These are phyloP conservation scores for Pyricularia pennisetigena DNA, from an alignment of 2,329 filamentous ascomycete species.

Conservation along the genomic window DNA sequence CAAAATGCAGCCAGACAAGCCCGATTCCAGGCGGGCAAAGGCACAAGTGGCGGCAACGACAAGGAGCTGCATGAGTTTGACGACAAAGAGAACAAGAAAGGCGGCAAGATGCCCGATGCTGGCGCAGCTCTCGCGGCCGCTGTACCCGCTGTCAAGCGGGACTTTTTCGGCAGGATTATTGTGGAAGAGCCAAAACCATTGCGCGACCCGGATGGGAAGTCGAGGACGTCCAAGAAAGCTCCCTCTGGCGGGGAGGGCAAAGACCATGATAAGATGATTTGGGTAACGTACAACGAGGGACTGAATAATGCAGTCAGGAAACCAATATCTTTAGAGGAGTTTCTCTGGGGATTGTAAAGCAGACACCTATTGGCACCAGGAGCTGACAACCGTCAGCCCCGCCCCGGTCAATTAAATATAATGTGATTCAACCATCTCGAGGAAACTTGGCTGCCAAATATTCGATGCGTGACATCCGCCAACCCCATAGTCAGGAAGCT, in stretches of 20 bases:
- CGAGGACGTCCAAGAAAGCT: conserved; percentile 12
- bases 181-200: conserved; percentile 21
- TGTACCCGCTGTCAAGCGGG: conserved; percentile 48
- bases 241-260: conserved; percentile 13
- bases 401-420: neutral
- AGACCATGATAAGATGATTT: conserved; percentile 49
- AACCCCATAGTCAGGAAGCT: neutral
- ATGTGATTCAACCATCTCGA: neutral
- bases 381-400: neutral
- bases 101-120: neutral
- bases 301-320: conserved; percentile 89
- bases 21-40: conserved; percentile 44
- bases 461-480: neutral
- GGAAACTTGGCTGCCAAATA: neutral
- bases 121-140: conserved; percentile 14
- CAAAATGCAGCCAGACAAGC: conserved; percentile 58
- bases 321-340: conserved; percentile 70
- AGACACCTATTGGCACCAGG: neutral
- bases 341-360: conserved; percentile 54
- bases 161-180: conserved; percentile 78
- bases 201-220: conserved; percentile 30
- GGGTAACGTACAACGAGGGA: conserved; percentile 85
- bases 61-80: conserved; percentile 16
- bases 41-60: conserved; percentile 6
- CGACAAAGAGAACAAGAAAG: conserved; percentile 26